Evolutionary conservation across 2,329 filamentous ascomycete species (phyloP).

Genomic region (Basipetospora chlamydospora): DNA sequence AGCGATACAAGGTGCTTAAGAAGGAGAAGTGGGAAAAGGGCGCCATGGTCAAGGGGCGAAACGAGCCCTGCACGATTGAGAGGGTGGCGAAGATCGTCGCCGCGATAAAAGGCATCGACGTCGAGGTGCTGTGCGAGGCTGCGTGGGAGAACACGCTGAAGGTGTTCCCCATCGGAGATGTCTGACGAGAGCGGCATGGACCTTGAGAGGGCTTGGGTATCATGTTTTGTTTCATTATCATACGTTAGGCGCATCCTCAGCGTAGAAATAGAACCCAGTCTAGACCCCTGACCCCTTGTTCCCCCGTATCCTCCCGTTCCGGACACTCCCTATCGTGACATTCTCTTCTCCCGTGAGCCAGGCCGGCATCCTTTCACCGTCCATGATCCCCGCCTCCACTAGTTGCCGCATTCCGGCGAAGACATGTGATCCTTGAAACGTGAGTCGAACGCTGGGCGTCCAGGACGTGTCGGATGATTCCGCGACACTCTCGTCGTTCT

Average conservation of each 20-base stretch:
- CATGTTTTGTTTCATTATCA: conserved; percentile 8
- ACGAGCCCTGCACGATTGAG: conserved; percentile 80
- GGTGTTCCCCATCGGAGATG: conserved; percentile 60
- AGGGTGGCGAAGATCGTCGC: conserved; percentile 83
- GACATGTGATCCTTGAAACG: conserved; percentile 62
- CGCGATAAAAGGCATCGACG: conserved; percentile 61
- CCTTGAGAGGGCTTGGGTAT: background rate
- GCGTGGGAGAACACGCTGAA: conserved; percentile 69
- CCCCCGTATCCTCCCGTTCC: conserved; percentile 48
- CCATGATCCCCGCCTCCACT: conserved; percentile 60
- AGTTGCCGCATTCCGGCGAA: conserved; percentile 68
- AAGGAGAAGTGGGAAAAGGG: conserved; percentile 90
- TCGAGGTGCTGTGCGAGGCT: conserved; percentile 75
- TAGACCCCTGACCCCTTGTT: conserved; percentile 31
- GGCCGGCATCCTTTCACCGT: conserved; percentile 66
- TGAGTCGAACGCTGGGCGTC: conserved; percentile 37
- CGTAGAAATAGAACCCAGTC: too few species aligned
- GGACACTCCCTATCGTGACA: conserved; percentile 58
- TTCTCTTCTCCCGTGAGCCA: conserved; percentile 87
- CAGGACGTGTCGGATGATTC: conserved; percentile 10
- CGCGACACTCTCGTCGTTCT: background rate
- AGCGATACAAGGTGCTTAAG: conserved; percentile 72
- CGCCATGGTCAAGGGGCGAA: conserved; percentile 83
- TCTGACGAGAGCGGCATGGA: too few species aligned
- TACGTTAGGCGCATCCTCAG: too few species aligned